Conservation (phyloP, 352 stramenopile species). For the Thraustochytrium striatum region DNA sequence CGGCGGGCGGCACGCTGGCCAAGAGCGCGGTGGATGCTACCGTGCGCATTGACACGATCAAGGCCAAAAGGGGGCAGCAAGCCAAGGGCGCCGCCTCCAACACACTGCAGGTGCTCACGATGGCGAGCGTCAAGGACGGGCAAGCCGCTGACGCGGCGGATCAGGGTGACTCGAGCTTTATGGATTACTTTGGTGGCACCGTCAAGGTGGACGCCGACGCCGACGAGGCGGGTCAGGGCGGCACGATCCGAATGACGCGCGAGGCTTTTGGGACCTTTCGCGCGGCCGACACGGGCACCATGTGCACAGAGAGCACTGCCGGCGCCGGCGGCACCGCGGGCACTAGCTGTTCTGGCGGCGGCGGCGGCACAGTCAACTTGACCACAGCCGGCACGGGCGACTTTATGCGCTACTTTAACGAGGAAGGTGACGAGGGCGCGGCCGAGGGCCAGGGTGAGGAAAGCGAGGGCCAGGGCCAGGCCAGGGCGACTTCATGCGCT, state of each 20-base stretch:
- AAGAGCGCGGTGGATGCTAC: neutral
- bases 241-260: neutral
- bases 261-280: neutral
- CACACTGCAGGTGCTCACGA: neutral
- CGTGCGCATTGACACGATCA: conserved; percentile 7
- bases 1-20: neutral
- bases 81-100: too few species aligned
- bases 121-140: too few species aligned
- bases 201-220: neutral
- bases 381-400: neutral
- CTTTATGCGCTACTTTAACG: neutral
- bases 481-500: conserved; percentile 15
- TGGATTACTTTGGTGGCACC: conserved; percentile 36
- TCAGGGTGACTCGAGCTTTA: neutral
- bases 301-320: too few species aligned
- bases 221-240: neutral
- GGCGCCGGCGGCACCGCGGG: too few species aligned
- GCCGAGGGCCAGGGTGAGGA: neutral
- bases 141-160: too few species aligned
- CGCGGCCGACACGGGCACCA: neutral
- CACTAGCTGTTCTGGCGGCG: too few species aligned
- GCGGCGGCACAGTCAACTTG: neutral
- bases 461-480: too few species aligned
- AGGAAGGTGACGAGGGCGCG: neutral
- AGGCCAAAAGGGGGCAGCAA: too few species aligned